These are phyloP conservation scores for Oryza rufipogon DNA, from an alignment of 176 grass and related monocot species.

Conservation along the genomic window DNA sequence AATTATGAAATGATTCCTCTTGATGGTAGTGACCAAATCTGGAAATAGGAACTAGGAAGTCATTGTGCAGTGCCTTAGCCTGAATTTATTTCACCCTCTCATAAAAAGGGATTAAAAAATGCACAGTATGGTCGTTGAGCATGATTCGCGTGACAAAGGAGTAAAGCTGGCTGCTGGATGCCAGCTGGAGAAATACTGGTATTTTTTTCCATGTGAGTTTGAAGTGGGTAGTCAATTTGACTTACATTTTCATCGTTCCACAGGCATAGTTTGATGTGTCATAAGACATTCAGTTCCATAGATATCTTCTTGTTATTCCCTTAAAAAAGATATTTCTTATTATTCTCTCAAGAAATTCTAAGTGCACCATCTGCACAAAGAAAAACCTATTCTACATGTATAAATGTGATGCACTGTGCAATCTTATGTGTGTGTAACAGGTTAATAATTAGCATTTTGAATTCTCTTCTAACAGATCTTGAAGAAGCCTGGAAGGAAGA, in stretches of 20 bases:
- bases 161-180: constrained; percentile 5
- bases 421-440: background rate
- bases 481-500: constrained; percentile 25
- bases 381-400: background rate
- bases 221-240: background rate
- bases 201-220: background rate
- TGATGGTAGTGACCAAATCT: no score
- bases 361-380: constrained; percentile 13
- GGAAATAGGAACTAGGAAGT: no score
- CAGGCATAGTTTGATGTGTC: background rate
- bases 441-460: constrained; percentile 4
- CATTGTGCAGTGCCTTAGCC: no score
- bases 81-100: no score
- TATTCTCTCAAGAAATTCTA: constrained; percentile 14
- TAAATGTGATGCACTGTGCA: background rate
- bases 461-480: constrained; percentile 29
- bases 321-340: constrained; percentile 20
- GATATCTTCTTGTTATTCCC: constrained; percentile 13
- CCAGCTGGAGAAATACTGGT: background rate
- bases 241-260: background rate
- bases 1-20: no score
- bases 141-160: background rate
- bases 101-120: no score
- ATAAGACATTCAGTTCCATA: background rate
- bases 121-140: background rate